Base-by-base conservation (phyloP, 208 protist genomes). In the Crithidia brevicula region DNA sequence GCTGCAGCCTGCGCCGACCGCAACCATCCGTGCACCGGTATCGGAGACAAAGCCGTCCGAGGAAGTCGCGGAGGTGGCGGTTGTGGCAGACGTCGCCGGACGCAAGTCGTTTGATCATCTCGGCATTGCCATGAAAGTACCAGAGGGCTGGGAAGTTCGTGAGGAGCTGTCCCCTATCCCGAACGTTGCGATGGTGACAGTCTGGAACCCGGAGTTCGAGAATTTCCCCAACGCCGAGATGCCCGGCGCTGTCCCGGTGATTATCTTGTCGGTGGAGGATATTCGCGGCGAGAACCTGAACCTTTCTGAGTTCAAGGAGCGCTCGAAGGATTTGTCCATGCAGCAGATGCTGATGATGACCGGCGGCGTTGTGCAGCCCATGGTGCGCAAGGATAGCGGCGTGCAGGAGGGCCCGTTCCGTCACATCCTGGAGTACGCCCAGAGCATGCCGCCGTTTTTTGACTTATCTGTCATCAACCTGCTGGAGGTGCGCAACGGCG, bases 271-370 rank as follows among this genome's bases (percentile, higher is more conserved):
- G 30, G 83, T 89, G 6, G 85, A 94, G 79, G 88, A 94, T 62
- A 82, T 91, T 34, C 81, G 78, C 42, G 76, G 71, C 13, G 85
- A 94, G 74, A 90, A 90, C 72, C 71, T 92, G 13, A 83, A 82
- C 63, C 69, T 94, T 6, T 38, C 38, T 25, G 85, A 94, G 60
- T 94, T 92, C 50, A 90, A 89, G 58, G 85, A 94, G n/a, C 82
- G 85, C 23, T 89, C 78, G 28, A 91, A 92, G 72, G 58, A 81
- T 30, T 46, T 89, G 45, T 85, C 83, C 0, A 74, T 91, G 60
- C 78, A 88, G 66, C 88, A 94, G 70, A 88, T 94, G 85, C 66
- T 86, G 5, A 94, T 92, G 85, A 89, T 94, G 82, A 90, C 85
- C 5, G 77, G 82, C 33, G 88, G 88, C 2, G 67, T 64, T 5